Evolutionary conservation across 805 yeast genomes (phyloP), one percentile per base, ranked within the genome.

Genomic region (Barnettozyma salicaria): DNA sequence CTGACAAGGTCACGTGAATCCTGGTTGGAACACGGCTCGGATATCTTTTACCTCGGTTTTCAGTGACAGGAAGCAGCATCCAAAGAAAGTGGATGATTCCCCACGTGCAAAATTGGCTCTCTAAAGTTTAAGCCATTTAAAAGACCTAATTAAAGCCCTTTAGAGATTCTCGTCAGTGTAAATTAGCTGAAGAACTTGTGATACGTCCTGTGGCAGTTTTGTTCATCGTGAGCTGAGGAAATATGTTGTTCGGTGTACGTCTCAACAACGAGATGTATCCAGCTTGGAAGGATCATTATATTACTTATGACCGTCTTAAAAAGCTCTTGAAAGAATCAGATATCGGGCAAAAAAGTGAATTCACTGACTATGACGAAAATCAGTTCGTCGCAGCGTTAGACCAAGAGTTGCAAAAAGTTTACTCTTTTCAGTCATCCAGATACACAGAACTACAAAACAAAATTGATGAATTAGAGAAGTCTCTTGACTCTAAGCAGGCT

Each of bases 221-320:
- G n/a, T n/a, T n/a, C n/a, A n/a, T n/a, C n/a, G n/a, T n/a, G n/a
- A n/a, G n/a, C n/a, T n/a, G n/a, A n/a, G n/a, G n/a, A 20, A 24
- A 24, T 10, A 88, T 92, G 97, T 63, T 90, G 37, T 90, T 90
- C 55, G 95, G 95, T 36, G 85, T 75, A 34, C 86, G 84, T 55
- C 68, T 90, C 39, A 80, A 80, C 37, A 78, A 76, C 47, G 97
- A 89, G 58, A 76, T 77, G 24, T 87, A 83, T 61, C 77, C 78
- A 31, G 95, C 97, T 2, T 90, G 98, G 98, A 81, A 75, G 58
- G 73, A 70, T 22, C 70, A 77, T 53, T 84, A 83, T 55, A 70
- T 84, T 42, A 65, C 74, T 53, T 84, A 84, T 56, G 83, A 73
- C 48, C 61, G 61, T 27, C 62, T 84, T 54, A 83, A 83, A 60